phyloP scores from a whole-genome alignment of 129 eudicot species.

The Rutidosis leptorrhynchoides region DNA sequence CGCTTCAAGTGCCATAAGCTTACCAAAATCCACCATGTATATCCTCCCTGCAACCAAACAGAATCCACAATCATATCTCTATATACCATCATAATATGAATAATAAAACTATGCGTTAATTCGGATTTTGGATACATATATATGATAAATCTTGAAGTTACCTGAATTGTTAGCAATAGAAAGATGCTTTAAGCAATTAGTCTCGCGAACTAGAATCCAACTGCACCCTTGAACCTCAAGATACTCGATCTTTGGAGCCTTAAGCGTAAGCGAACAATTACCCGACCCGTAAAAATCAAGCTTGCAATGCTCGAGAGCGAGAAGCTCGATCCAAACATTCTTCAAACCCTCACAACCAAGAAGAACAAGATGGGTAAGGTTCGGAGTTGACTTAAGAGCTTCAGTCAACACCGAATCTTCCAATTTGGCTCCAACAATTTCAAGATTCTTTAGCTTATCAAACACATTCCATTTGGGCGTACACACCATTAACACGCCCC shows the following conservation, averaged over 20 bases:
- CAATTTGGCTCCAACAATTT: slow-evolving; percentile 72
- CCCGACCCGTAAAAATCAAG: slow-evolving; percentile 70
- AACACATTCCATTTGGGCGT: slow-evolving; percentile 77
- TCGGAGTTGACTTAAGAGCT: slow-evolving; percentile 65
- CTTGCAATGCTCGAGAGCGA: slow-evolving; percentile 56
- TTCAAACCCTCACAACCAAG: slow-evolving; percentile 86
- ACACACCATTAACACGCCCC: slow-evolving; percentile 69
- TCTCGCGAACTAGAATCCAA: slow-evolving; percentile 63
- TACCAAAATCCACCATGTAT: slow-evolving; percentile 74
- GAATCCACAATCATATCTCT: background rate
- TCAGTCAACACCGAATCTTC: slow-evolving; percentile 54
- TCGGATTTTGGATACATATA: background rate
- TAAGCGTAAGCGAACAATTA: slow-evolving; percentile 46
- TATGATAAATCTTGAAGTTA: slow-evolving; percentile 17
- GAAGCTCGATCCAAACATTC: slow-evolving; percentile 53
- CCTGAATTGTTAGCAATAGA: slow-evolving; percentile 74
- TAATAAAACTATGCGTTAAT: slow-evolving; percentile 10
- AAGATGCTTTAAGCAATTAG: slow-evolving; percentile 55
- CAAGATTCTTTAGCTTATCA: slow-evolving; percentile 57
- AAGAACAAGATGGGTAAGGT: slow-evolving; percentile 53
- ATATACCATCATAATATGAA: background rate
- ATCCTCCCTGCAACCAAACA: slow-evolving; percentile 53
- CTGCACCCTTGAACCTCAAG: slow-evolving; percentile 92
- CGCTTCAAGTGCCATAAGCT: slow-evolving; percentile 60
- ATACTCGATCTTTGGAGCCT: slow-evolving; percentile 53